Conservation (phyloP, 2,329 filamentous ascomycete species). For the Acephala macrosclerotiorum region DNA sequence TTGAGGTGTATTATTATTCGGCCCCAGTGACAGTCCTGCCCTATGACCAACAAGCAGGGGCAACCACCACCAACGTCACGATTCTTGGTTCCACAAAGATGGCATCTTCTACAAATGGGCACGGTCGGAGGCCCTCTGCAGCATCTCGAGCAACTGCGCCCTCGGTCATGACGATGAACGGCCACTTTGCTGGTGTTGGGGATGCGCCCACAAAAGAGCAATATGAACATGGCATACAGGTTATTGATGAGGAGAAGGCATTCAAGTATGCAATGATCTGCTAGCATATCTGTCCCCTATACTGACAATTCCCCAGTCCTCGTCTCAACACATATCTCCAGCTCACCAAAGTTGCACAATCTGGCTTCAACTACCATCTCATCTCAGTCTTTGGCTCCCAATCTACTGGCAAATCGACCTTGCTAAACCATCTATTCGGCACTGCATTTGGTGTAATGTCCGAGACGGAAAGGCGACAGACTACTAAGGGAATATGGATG, state of each 20-base stretch:
- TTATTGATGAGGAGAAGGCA: conserved; percentile 94
- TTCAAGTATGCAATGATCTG: conserved; percentile 77
- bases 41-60: too few species aligned
- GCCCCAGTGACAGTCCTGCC: too few species aligned
- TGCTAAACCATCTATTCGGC: conserved; percentile 94
- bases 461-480: conserved; percentile 91
- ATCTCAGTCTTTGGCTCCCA: conserved; percentile 99
- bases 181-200: conserved; percentile 80
- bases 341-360: conserved; percentile 79
- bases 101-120: conserved; percentile 37
- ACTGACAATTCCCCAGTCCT: conserved; percentile 57
- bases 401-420: conserved; percentile 96
- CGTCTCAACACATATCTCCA: conserved; percentile 84
- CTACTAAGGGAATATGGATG: conserved; percentile 99
- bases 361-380: conserved; percentile 98
- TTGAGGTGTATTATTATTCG: too few species aligned
- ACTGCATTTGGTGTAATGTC: conserved; percentile 98
- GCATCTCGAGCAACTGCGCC: conserved; percentile 44
- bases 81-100: conserved; percentile 28
- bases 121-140: conserved; percentile 39
- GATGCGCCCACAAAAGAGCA: conserved; percentile 67
- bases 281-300: conserved; percentile 6
- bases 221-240: conserved; percentile 95
- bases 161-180: conserved; percentile 67
- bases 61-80: conserved; percentile 23